These are phyloP conservation scores for Vigna nakashimae DNA, from an alignment of 306 rosid species.

Conservation along the genomic window DNA sequence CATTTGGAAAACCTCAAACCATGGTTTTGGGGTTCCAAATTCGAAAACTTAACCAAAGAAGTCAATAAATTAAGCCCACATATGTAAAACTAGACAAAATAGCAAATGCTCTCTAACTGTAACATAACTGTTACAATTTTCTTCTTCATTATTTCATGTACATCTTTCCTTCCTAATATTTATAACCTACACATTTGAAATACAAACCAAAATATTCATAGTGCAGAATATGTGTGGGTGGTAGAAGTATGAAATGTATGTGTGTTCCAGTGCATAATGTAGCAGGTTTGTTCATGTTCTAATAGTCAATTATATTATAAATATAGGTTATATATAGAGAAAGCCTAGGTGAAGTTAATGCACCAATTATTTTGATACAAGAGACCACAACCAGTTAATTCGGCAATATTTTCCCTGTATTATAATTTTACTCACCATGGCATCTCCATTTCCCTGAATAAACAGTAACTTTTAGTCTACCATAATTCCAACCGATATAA, in stretches of 20 bases:
- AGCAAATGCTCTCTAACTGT: background rate
- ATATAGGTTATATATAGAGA: background rate
- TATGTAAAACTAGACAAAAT: background rate
- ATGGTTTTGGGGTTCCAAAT: background rate
- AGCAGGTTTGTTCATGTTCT: conserved; percentile 2
- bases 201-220: no score
- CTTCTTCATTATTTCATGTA: no score
- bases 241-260: no score
- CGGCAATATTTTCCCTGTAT: conserved; percentile 12
- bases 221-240: no score
- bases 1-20: background rate
- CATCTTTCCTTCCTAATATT: no score
- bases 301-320: background rate
- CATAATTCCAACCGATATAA: conserved; percentile 1
- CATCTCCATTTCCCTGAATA: conserved; percentile 5
- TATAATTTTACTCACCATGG: background rate
- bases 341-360: conserved; percentile 5
- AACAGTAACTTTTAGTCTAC: conserved; percentile 20
- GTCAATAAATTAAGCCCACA: background rate
- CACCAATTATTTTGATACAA: background rate
- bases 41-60: background rate
- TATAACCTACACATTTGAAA: no score
- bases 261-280: background rate
- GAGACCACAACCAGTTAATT: conserved; percentile 3
- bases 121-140: background rate